phyloP scores from a whole-genome alignment of 805 yeast genomes.

The Candida koratica region DNA sequence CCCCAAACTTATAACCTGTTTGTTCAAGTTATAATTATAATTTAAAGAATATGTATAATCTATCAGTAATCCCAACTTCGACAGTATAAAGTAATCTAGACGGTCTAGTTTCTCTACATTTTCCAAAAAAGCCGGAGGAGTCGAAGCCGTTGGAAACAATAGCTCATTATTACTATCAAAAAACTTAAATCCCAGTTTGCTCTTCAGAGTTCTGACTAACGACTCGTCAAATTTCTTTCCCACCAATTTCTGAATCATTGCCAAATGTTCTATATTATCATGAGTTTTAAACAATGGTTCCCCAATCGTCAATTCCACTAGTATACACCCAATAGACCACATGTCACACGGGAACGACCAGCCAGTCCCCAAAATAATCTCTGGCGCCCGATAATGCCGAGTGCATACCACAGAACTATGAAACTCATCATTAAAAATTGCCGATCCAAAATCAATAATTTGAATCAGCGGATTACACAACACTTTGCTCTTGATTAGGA shows the following conservation, averaged over 20 bases:
- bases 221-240: constrained; percentile 49
- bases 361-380: constrained; percentile 87
- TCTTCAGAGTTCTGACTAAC: constrained; percentile 33
- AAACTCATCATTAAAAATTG: constrained; percentile 89
- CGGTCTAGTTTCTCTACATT: constrained; percentile 40
- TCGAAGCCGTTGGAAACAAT: constrained; percentile 34
- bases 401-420: constrained; percentile 92
- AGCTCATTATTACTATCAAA: constrained; percentile 19
- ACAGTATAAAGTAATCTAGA: constrained; percentile 43
- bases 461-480: constrained; percentile 78
- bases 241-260: constrained; percentile 84
- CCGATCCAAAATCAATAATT: constrained; percentile 95
- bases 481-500: constrained; percentile 41
- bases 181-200: constrained; percentile 33
- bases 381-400: constrained; percentile 96
- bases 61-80: constrained; percentile 37
- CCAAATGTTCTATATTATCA: constrained; percentile 90
- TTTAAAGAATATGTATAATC: constrained; percentile 38
- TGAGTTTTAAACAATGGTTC: constrained; percentile 93
- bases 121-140: constrained; percentile 36
- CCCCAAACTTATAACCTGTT: constrained; percentile 47
- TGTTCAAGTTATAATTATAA: constrained; percentile 35
- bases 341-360: constrained; percentile 97
- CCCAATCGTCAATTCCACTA: constrained; percentile 88
- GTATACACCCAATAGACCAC: constrained; percentile 94